Evolutionary conservation across 148 eudicot genomes (phyloP).

Genomic region (Rhododendron simsii): DNA sequence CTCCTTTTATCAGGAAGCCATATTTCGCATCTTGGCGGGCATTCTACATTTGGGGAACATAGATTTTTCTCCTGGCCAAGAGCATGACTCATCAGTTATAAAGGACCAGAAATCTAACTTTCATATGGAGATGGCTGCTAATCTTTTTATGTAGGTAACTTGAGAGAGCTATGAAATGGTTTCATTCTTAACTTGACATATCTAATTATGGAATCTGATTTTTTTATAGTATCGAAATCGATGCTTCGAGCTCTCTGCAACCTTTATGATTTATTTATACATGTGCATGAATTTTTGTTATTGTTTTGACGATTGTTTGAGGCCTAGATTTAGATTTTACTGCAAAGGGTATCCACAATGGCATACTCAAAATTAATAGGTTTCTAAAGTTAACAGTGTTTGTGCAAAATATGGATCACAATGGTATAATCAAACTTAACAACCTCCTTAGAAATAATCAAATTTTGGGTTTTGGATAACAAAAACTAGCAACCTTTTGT

Average conservation of each 20-base stretch:
- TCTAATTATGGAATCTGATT: background rate
- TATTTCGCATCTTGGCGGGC: slow-evolving; percentile 95
- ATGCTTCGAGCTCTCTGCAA: background rate
- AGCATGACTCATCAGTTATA: slow-evolving; percentile 81
- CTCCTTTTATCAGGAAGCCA: slow-evolving; percentile 67
- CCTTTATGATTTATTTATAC: background rate
- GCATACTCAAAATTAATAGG: too few relatives aligned
- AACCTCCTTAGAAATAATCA: too few relatives aligned
- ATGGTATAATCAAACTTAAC: too few relatives aligned
- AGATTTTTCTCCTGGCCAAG: slow-evolving; percentile 92
- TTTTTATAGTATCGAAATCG: background rate
- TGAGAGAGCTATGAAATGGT: background rate
- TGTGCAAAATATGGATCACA: too few relatives aligned
- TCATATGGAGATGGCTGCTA: slow-evolving; percentile 87
- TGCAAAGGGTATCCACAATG: too few relatives aligned
- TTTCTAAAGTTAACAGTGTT: too few relatives aligned
- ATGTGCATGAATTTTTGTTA: too few relatives aligned
- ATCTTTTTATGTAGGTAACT: slow-evolving; percentile 72
- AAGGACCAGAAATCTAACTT: slow-evolving; percentile 77
- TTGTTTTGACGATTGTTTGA: too few relatives aligned
- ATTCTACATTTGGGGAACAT: slow-evolving; percentile 90
- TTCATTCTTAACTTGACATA: background rate
- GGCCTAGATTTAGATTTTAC: too few relatives aligned
- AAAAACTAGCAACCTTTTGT: too few relatives aligned
- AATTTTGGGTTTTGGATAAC: too few relatives aligned